Percentiles rank a stretch among this genome's conserved stretches.
These are phyloP conservation scores for Cetradonia linearis DNA, from an alignment of 495 filamentous ascomycete species.

Conservation along the genomic window DNA sequence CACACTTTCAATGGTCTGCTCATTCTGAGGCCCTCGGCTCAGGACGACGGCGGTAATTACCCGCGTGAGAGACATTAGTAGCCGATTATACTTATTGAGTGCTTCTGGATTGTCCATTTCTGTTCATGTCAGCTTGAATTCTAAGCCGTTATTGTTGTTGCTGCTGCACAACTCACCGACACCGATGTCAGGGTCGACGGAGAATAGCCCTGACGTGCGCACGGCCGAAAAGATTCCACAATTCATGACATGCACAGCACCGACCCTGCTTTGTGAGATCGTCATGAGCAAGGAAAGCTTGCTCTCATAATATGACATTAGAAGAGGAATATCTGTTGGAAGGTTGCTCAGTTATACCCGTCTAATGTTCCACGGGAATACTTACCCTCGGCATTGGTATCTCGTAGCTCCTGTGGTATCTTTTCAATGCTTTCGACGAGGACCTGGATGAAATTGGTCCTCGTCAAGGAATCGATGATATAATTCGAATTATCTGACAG, in stretches of 20 bases:
- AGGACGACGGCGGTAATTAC: conserved; percentile 73
- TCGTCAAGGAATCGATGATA: conserved; percentile 66
- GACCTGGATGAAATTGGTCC: conserved; percentile 81
- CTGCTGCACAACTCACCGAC: conserved; percentile 50
- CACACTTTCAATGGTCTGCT: conserved; percentile 60
- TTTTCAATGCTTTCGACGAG: conserved; percentile 73
- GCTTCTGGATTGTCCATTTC: conserved; percentile 60
- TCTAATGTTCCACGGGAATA: conserved; percentile 3
- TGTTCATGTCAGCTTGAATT: conserved; percentile 23
- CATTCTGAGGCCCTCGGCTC: conserved; percentile 69
- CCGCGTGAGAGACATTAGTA: conserved; percentile 70
- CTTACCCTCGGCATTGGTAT: conserved; percentile 43
- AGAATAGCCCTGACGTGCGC: conserved; percentile 68
- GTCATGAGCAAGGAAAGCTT: conserved; percentile 75
- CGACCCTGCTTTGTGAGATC: conserved; percentile 65
- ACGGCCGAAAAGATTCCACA: conserved; percentile 81
- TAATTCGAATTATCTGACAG: conserved; percentile 52
- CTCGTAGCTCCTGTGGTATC: conserved; percentile 54
- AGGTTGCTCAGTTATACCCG: conserved; percentile 3
- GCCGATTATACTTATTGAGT: conserved; percentile 67
- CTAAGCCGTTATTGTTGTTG: conserved; percentile 19
- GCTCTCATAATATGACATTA: conserved; percentile 59
- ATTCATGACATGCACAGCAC: conserved; percentile 72
- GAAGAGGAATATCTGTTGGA: conserved; percentile 39
- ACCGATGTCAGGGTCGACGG: conserved; percentile 87